These are phyloP conservation scores for Teunomyces lycoperdinae DNA, from an alignment of 805 yeast genomes.

Conservation along the genomic window DNA sequence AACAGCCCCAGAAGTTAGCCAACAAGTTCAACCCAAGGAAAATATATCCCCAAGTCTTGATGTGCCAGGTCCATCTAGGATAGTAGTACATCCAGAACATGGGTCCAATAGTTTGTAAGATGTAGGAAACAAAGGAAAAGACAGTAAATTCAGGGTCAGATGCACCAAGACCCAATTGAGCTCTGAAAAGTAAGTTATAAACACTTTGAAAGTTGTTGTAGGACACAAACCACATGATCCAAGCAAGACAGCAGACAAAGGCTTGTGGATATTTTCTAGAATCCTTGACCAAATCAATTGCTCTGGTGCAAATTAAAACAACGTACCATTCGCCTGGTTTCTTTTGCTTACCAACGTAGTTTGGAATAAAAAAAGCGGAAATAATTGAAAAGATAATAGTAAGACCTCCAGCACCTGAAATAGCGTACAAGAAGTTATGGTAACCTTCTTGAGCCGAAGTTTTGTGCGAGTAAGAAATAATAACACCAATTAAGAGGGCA, in stretches of 20 bases:
- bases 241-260: slow-evolving; percentile 30
- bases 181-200: slow-evolving; percentile 34
- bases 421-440: slow-evolving; percentile 34
- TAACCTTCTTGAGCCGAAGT: slow-evolving; percentile 23
- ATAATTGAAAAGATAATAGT: slow-evolving; percentile 25
- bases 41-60: slow-evolving; percentile 36
- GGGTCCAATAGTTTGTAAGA: slow-evolving; percentile 32
- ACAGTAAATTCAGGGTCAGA: slow-evolving; percentile 41
- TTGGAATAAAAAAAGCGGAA: slow-evolving; percentile 28
- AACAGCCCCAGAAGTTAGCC: slow-evolving; percentile 38
- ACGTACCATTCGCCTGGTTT: slow-evolving; percentile 23
- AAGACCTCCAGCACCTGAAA: slow-evolving; percentile 35
- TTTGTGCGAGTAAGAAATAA: slow-evolving; percentile 28
- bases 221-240: slow-evolving; percentile 42
- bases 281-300: slow-evolving; percentile 17
- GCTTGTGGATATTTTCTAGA: slow-evolving; percentile 32
- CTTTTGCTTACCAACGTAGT: slow-evolving; percentile 21
- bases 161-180: slow-evolving; percentile 37
- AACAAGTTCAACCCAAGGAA: slow-evolving; percentile 28
- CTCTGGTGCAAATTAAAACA: slow-evolving; percentile 24
- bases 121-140: slow-evolving; percentile 34
- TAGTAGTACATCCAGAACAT: slow-evolving; percentile 36
- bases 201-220: slow-evolving; percentile 34
- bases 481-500: slow-evolving; percentile 36
- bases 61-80: slow-evolving; percentile 18